A percentile compares a stretch with the other conserved stretches of the same genome.
Evolutionary conservation across 768 basidiomycete species (phyloP).

Genomic region (Butyriboletus loyo): DNA sequence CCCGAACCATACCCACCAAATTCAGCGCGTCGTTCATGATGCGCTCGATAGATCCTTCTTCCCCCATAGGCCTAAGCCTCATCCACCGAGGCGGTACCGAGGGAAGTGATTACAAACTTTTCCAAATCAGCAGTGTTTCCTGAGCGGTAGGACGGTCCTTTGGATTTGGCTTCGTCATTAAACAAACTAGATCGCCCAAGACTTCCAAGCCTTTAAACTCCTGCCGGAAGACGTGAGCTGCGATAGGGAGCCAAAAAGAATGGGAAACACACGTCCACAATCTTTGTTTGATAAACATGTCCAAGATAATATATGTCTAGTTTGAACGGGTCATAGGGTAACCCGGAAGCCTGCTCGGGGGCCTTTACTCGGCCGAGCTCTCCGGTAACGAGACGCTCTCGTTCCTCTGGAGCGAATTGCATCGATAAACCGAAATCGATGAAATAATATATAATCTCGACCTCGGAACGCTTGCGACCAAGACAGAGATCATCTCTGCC

Average conservation of each 20-base stretch:
- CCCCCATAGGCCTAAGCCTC: slow-evolving; percentile 1
- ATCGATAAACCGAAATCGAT: slow-evolving; percentile 38
- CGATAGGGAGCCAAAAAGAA: neutral
- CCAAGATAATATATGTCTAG: slow-evolving; percentile 21
- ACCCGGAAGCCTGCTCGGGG: slow-evolving; percentile 19
- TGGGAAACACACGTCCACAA: slow-evolving; percentile 10
- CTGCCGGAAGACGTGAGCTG: neutral
- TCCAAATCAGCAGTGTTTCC: slow-evolving; percentile 1
- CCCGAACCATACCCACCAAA: slow-evolving; percentile 11
- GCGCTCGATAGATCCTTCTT: slow-evolving; percentile 11
- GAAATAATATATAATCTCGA: slow-evolving; percentile 6
- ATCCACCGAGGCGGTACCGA: slow-evolving; percentile 6
- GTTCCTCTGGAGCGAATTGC: slow-evolving; percentile 15
- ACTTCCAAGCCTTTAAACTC: slow-evolving; percentile 6
- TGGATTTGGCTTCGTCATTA: slow-evolving; percentile 9
- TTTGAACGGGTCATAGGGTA: slow-evolving; percentile 30
- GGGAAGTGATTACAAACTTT: neutral
- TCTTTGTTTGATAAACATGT: slow-evolving; percentile 18
- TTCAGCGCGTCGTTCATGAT: slow-evolving; percentile 15
- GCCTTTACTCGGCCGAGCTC: slow-evolving; percentile 13
- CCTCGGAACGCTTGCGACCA: too few relatives aligned
- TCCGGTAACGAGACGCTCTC: neutral
- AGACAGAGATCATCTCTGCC: neutral
- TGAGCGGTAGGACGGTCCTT: neutral
- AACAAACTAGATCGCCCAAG: neutral